Evolutionary conservation across 257 asterid genomes (phyloP).

Genomic region (Leptodermis oblonga): DNA sequence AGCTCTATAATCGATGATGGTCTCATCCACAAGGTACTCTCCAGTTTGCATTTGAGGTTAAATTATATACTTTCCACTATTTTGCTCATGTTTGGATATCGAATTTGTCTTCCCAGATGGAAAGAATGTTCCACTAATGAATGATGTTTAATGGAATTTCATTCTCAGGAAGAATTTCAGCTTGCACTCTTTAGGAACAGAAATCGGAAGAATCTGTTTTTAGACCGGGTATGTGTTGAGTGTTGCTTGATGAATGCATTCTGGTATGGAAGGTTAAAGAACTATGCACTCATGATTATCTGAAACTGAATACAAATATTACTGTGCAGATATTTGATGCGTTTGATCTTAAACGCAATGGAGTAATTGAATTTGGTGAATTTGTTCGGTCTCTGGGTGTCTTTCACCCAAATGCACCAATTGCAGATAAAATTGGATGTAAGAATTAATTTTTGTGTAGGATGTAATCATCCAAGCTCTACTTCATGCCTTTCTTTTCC

Average conservation of each 20-base stretch:
- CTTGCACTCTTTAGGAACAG: slow-evolving; percentile 77
- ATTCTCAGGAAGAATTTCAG: slow-evolving; percentile 86
- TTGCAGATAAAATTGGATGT: slow-evolving; percentile 61
- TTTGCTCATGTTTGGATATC: not conserved
- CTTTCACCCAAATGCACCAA: slow-evolving; percentile 74
- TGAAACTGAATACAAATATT: not conserved
- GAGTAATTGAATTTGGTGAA: slow-evolving; percentile 88
- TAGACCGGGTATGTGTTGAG: slow-evolving; percentile 62
- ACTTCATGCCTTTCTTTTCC: not conserved
- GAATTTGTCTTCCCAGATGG: not conserved
- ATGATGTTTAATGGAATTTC: slow-evolving; percentile 15
- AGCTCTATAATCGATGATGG: slow-evolving; percentile 77
- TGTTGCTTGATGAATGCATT: not conserved
- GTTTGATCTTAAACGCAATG: slow-evolving; percentile 72
- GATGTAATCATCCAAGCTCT: not conserved
- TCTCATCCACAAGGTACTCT: slow-evolving; percentile 79
- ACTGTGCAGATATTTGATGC: slow-evolving; percentile 58
- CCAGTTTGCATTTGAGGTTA: not conserved
- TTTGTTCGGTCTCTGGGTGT: slow-evolving; percentile 75
- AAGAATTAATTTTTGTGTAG: slow-evolving; percentile 17
- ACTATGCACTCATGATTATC: not conserved
- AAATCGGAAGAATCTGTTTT: slow-evolving; percentile 65
- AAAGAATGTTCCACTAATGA: not conserved
- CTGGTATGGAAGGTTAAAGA: not conserved
- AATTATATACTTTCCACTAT: not conserved